Conservation (phyloP, 164 flowering plant species). For the Vitis vinifera region DNA sequence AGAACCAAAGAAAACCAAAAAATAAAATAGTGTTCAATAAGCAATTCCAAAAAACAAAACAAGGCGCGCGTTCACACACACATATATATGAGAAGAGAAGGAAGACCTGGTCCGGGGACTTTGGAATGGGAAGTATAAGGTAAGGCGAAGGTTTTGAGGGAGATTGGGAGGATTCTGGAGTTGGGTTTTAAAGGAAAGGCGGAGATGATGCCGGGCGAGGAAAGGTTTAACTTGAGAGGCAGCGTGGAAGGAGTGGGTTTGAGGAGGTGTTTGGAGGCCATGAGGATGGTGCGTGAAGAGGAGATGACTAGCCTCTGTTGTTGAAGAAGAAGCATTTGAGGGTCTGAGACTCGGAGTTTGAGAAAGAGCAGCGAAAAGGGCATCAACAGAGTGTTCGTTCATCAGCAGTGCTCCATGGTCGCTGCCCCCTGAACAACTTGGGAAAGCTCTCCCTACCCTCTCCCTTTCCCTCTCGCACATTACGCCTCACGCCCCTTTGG, state of each 20-base stretch:
- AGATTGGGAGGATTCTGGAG: conserved; percentile 6
- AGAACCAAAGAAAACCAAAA: background rate
- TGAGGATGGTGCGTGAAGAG: conserved; percentile 6
- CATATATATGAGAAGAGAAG: background rate
- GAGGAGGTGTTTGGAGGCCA: conserved; percentile 23
- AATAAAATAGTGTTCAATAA: background rate
- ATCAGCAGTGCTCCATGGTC: too few relatives aligned
- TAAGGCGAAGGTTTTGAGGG: conserved; percentile 20
- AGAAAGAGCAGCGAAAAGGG: too few relatives aligned
- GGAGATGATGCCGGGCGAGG: conserved; percentile 6
- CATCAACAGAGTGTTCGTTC: too few relatives aligned
- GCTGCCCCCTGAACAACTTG: too few relatives aligned
- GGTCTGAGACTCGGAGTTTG: too few relatives aligned
- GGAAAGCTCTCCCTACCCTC: too few relatives aligned
- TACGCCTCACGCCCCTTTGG: too few relatives aligned
- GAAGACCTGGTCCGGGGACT: conserved; percentile 18
- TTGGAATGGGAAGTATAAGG: conserved; percentile 13
- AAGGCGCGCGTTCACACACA: background rate
- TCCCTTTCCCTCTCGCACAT: too few relatives aligned
- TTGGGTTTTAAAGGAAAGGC: conserved; percentile 17
- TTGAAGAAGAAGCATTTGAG: conserved; percentile 9
- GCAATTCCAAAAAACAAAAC: background rate
- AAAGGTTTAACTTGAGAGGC: conserved; percentile 5
- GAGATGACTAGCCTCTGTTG: conserved; percentile 14
- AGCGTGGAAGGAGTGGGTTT: conserved; percentile 4